Evolutionary conservation across 305 asterid species (phyloP).

Genomic region (Fraxinus sp.): DNA sequence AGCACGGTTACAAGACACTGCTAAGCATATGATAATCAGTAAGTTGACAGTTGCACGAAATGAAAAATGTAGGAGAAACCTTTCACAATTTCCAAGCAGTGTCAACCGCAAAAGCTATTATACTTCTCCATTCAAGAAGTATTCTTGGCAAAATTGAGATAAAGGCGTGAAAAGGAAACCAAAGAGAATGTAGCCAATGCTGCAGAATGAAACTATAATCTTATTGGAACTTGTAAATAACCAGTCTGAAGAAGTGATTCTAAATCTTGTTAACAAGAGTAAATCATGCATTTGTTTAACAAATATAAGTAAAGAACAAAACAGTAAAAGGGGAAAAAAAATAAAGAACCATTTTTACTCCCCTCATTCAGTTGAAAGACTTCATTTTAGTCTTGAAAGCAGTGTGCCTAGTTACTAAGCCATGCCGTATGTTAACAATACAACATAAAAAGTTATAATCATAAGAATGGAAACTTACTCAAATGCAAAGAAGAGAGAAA

Average conservation of each 20-base stretch:
- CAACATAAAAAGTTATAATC: not conserved
- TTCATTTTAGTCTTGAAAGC: not conserved
- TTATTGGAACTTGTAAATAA: not conserved
- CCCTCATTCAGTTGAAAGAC: not conserved
- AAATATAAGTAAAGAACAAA: not conserved
- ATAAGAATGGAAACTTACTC: conserved; percentile 59
- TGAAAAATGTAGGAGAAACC: not conserved
- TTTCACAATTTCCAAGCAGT: not conserved
- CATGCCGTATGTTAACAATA: not conserved
- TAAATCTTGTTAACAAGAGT: not conserved
- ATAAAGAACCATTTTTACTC: not conserved
- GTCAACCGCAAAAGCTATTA: not conserved
- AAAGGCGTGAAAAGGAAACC: not conserved
- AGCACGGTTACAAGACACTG: not conserved
- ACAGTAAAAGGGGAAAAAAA: not conserved
- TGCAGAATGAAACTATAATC: not conserved
- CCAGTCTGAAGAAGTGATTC: not conserved
- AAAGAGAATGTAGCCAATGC: not conserved
- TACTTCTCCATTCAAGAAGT: not conserved
- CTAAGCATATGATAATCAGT: not conserved
- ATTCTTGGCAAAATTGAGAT: not conserved
- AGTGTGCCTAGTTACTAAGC: not conserved
- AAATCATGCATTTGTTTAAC: not conserved
- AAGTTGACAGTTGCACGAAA: not conserved
- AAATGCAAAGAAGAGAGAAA: conserved; percentile 77